Evolutionary conservation across 371 early-diverging fungal genomes (phyloP), one percentile per base, ranked within the genome.

Genomic region (Mucor sp.): DNA sequence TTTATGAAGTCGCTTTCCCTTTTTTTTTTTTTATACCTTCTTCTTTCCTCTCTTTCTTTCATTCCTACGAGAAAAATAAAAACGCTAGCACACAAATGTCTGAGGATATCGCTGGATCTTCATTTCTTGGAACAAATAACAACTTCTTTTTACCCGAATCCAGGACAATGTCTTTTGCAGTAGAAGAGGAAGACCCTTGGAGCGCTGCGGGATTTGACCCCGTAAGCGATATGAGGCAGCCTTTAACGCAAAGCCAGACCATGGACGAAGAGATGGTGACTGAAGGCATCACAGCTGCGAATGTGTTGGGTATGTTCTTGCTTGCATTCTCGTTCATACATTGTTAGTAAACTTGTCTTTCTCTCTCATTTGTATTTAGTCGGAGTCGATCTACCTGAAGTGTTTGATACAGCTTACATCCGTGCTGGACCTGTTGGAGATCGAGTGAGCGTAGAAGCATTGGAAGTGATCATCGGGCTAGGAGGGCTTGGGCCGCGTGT

Each of bases 391-490:
- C 70, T 87, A 44, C 87, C 87, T 39, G 76, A 81, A 17, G 79
- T 89, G 60, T 89, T 85, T 67, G 84, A 82, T 58, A 84, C 82
- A 6, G 83, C 85, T 4, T 91, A 85, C 65, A 76, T 81, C 39
- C 76, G 82, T 62, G 85, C 86, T 32, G 79, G 74, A 30, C 86
- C 84, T 43, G 71, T 67, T 14, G 85, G 74, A 32, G 87, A 85
- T 23, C 80, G 80, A 60, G 78, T 89, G 6, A 75, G 85, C 17
- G 71, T 85, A 6, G 75, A 77, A 14, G 77, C 87, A 0, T 68
- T 91, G 55, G 81, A 85, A 69, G 74, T 74, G 41, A 78, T 87
- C 33, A 63, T 91, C 25, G 67, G 74, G 7, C 65, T 85, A 41
- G 82, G 85, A 65, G 87, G 88, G 8, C 58, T 87, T 33, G 73